Conservation (phyloP, 2,329 filamentous ascomycete genomes). For the Fusarium neocosmosporiellum region DNA sequence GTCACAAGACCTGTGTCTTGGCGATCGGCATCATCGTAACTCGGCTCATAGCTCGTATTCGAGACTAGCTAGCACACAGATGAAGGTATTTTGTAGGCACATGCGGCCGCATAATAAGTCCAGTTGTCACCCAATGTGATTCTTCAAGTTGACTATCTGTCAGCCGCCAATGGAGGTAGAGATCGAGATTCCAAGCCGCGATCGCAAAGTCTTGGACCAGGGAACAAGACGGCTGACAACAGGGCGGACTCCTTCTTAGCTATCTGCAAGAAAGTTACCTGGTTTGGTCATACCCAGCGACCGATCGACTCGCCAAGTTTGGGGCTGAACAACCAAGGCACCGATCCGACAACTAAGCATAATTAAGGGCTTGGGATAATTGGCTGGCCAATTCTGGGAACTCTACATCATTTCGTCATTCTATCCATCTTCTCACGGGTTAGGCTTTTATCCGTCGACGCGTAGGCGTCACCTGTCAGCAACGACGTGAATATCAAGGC, state of each 20-base stretch:
- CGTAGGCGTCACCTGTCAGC: neutral
- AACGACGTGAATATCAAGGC: neutral
- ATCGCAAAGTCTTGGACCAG: neutral
- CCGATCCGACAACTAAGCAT: neutral
- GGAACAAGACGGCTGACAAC: neutral
- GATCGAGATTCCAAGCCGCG: neutral
- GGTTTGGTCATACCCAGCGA: neutral
- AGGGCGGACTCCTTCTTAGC: neutral
- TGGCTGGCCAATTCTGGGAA: neutral
- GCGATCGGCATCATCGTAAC: neutral
- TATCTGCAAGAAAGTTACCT: neutral
- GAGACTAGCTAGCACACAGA: neutral
- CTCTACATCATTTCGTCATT: neutral
- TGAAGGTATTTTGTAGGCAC: neutral
- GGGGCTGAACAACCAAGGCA: neutral
- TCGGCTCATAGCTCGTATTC: neutral
- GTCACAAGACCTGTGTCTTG: neutral
- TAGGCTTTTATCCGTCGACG: neutral
- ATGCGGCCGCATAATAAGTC: neutral
- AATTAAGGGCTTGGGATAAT: no score
- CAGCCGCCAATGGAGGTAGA: neutral
- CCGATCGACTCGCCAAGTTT: neutral
- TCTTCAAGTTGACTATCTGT: neutral
- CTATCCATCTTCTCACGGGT: neutral
- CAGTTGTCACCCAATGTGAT: neutral